A percentile compares a stretch with the other conserved stretches of the same genome.
Evolutionary conservation across 192 early-diverging fungal species (phyloP).

Genomic region (Backusella tarrabulga): DNA sequence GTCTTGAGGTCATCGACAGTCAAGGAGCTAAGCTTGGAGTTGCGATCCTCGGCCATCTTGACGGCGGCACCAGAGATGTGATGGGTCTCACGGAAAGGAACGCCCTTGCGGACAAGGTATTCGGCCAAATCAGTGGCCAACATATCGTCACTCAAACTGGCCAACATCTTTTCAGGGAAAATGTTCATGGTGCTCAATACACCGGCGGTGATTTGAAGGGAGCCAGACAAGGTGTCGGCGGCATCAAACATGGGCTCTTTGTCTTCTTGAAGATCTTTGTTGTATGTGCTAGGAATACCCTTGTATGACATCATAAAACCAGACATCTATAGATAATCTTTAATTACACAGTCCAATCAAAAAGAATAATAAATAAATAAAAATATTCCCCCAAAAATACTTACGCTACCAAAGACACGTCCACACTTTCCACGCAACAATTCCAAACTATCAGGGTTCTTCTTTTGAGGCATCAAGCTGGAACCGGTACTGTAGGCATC

Average conservation of each 20-base stretch:
- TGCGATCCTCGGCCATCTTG: constrained; percentile 86
- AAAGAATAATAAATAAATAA: neutral
- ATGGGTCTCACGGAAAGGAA: constrained; percentile 99
- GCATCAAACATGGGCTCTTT: constrained; percentile 99
- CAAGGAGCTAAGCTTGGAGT: constrained; percentile 70
- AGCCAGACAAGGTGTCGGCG: constrained; percentile 84
- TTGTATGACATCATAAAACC: constrained; percentile 99
- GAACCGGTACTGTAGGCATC: constrained; percentile 98
- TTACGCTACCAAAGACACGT: constrained; percentile 89
- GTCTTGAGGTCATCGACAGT: constrained; percentile 77
- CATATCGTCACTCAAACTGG: constrained; percentile 86
- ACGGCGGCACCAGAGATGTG: constrained; percentile 97
- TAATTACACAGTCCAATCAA: neutral
- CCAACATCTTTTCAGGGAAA: constrained; percentile 80
- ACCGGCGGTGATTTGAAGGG: constrained; percentile 90
- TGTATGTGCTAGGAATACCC: constrained; percentile 96
- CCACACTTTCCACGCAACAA: constrained; percentile 96
- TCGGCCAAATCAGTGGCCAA: constrained; percentile 98
- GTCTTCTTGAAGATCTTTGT: constrained; percentile 99
- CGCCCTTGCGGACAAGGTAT: constrained; percentile 96
- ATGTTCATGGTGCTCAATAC: constrained; percentile 91
- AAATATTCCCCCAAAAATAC: neutral
- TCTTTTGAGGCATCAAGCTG: constrained; percentile 99
- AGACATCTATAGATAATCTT: constrained; percentile 55
- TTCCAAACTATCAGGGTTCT: constrained; percentile 97